A percentile compares a stretch with the other conserved stretches of the same genome.
Conservation (phyloP, 352 stramenopile genomes). For the Phytopythium ostracodes region DNA sequence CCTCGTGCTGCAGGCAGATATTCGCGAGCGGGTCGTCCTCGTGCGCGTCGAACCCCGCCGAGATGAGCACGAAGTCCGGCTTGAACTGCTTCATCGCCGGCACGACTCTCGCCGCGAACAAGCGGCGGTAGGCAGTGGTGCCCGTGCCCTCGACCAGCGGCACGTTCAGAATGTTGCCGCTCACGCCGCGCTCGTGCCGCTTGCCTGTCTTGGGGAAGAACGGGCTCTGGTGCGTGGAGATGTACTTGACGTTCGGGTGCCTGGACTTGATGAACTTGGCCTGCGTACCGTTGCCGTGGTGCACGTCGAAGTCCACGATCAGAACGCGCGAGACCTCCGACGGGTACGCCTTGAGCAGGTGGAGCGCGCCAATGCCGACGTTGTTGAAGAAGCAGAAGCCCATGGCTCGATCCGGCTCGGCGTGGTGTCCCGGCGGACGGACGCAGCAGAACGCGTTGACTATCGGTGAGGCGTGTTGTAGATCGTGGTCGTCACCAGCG, state of each 20-base stretch:
- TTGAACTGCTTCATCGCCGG: conserved; percentile 48
- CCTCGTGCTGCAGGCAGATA: conserved; percentile 31
- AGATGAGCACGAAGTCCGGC: conserved; percentile 83
- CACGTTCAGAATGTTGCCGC: conserved; percentile 46
- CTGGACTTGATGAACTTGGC: conserved; percentile 24
- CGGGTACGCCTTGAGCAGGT: conserved; percentile 77
- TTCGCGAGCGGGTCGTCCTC: conserved; percentile 40
- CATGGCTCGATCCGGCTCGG: conserved; percentile 40
- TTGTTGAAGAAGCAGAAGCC: conserved; percentile 98
- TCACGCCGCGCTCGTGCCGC: conserved; percentile 26
- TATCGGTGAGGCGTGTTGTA: conserved; percentile 3
- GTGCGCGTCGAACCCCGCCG: conserved; percentile 83
- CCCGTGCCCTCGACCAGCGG: conserved; percentile 30
- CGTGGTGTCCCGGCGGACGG: conserved; percentile 58
- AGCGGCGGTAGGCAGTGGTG: conserved; percentile 26
- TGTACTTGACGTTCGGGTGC: conserved; percentile 34
- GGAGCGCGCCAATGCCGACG: conserved; percentile 90
- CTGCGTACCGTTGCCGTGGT: conserved; percentile 88
- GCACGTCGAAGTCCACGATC: conserved; percentile 77
- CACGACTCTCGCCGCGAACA: conserved; percentile 27
- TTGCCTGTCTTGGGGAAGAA: conserved; percentile 44
- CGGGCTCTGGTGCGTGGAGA: conserved; percentile 53
- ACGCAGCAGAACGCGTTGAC: conserved; percentile 89
- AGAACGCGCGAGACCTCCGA: conserved; percentile 34
- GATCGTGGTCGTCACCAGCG: conserved; percentile 8